phyloP scores from a whole-genome alignment of 345 rosid genomes.

The Corymbia maculata region DNA sequence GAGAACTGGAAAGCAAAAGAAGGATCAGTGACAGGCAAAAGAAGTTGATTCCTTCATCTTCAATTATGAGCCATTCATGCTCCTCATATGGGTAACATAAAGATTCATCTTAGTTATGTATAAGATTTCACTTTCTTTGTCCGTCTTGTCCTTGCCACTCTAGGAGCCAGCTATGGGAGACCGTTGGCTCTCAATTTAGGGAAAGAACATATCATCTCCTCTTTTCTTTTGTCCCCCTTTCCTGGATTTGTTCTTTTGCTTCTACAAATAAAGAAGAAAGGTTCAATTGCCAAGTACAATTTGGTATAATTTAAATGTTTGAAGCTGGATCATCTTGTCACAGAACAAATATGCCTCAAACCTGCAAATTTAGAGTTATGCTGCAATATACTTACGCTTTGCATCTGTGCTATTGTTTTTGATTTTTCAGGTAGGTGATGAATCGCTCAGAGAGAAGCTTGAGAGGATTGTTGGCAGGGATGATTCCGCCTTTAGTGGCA shows the following conservation, averaged over 20 bases:
- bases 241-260: neutral
- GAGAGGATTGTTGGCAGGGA: slow-evolving; percentile 85
- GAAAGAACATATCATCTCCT: neutral
- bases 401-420: neutral
- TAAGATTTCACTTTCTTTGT: neutral
- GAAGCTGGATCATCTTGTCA: neutral
- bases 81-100: neutral
- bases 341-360: neutral
- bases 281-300: neutral
- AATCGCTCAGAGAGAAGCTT: slow-evolving; percentile 61
- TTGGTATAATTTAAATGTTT: neutral
- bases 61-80: neutral
- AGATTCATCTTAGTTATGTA: neutral
- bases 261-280: neutral
- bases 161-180: neutral
- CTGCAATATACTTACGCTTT: neutral
- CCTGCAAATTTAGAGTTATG: neutral
- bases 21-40: neutral
- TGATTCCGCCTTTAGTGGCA: slow-evolving; percentile 83
- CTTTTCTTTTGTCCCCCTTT: neutral
- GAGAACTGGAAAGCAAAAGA: neutral
- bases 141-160: neutral
- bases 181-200: neutral
- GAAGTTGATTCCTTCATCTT: neutral
- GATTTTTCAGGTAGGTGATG: slow-evolving; percentile 39